These are phyloP conservation scores for Botrytis paeoniae DNA, from an alignment of 2,329 filamentous ascomycete genomes.

Conservation along the genomic window DNA sequence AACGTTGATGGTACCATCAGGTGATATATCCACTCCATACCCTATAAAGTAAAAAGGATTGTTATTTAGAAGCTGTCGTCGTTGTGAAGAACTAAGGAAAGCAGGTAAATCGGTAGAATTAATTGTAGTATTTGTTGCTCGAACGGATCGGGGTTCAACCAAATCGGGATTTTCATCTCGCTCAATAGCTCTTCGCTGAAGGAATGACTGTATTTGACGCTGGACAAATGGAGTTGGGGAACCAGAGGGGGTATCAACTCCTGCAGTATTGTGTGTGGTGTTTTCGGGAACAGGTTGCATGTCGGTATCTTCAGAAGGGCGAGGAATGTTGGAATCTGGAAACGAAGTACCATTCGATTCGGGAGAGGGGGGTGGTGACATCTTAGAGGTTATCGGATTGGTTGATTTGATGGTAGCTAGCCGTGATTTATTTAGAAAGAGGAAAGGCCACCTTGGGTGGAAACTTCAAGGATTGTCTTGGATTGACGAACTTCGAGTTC, in stretches of 20 bases:
- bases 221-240: rapidly evolving
- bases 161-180: not conserved
- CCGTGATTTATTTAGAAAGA: rapidly evolving
- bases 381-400: not conserved
- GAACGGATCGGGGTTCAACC: not conserved
- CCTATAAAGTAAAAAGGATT: rapidly evolving
- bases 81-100: not conserved
- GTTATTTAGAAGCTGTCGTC: not conserved
- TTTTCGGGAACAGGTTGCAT: not conserved
- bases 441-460: rapidly evolving
- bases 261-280: not conserved
- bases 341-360: not conserved
- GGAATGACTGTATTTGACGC: not conserved
- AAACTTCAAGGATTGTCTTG: no score
- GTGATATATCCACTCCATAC: not conserved
- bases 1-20: not conserved
- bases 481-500: not conserved
- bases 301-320: not conserved
- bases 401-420: not conserved
- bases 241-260: not conserved
- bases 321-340: not conserved
- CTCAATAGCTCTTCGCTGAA: not conserved
- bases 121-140: not conserved
- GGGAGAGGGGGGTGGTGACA: not conserved
- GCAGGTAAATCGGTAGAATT: not conserved